These are phyloP conservation scores for Magnolia kwangsiensis DNA, from an alignment of 164 flowering plant genomes.

Conservation along the genomic window DNA sequence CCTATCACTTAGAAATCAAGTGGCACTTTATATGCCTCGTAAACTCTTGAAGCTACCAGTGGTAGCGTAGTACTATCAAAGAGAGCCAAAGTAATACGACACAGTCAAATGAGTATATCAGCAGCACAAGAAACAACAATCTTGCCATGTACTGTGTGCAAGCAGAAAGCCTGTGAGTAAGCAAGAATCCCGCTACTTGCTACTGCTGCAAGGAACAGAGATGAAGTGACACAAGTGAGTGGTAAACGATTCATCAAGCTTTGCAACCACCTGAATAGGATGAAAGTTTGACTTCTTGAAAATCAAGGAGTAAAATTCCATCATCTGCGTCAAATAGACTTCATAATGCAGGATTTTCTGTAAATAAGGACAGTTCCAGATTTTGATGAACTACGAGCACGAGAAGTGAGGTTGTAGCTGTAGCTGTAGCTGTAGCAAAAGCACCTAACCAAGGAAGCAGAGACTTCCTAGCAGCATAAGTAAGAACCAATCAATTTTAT, in stretches of 20 bases:
- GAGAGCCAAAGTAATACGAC: not conserved
- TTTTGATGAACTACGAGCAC: not conserved
- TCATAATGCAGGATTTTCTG: not conserved
- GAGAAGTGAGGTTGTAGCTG: not conserved
- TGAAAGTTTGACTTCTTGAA: not conserved
- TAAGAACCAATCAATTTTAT: not conserved
- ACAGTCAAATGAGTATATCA: too few species aligned
- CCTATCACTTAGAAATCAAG: too few species aligned
- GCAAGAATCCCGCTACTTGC: not conserved
- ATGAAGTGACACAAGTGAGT: not conserved
- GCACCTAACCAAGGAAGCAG: not conserved
- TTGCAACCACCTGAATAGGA: not conserved
- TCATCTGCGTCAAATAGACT: not conserved
- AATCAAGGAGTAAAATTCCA: not conserved
- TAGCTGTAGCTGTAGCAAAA: not conserved
- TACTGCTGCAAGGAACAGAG: not conserved
- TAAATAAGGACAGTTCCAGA: not conserved
- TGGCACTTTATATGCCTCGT: too few species aligned
- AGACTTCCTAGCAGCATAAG: not conserved
- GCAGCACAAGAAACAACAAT: not conserved
- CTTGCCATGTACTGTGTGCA: not conserved
- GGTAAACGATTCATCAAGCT: not conserved
- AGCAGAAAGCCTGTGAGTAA: too few species aligned
- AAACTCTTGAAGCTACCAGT: too few species aligned
- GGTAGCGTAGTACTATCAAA: too few species aligned